Evolutionary conservation across 163 green algal species (phyloP).

Genomic region (Chloroidium sp.): DNA sequence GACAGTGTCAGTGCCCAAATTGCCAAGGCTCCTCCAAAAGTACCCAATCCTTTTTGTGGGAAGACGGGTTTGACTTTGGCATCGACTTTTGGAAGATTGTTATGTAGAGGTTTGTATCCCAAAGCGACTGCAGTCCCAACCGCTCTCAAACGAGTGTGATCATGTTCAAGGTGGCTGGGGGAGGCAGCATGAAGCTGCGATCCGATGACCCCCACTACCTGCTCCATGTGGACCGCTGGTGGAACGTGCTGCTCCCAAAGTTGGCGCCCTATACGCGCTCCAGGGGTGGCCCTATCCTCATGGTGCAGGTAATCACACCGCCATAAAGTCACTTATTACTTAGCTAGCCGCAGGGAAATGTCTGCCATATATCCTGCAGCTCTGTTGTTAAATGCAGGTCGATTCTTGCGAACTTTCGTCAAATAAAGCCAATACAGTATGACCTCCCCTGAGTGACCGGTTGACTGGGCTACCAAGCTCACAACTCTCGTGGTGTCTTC

Average conservation of each 20-base stretch:
- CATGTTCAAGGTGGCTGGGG: conserved; percentile 22
- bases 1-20: too few relatives aligned
- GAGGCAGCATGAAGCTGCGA: conserved; percentile 36
- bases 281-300: conserved; percentile 49
- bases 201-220: conserved; percentile 31
- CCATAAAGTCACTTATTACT: neutral
- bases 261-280: conserved; percentile 25
- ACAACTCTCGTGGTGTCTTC: too few relatives aligned
- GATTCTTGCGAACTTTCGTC: neutral
- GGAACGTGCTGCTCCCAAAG: conserved; percentile 24
- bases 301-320: conserved; percentile 38
- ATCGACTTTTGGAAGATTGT: too few relatives aligned
- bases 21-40: too few relatives aligned
- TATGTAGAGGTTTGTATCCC: too few relatives aligned
- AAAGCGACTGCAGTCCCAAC: too few relatives aligned
- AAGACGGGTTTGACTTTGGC: too few relatives aligned
- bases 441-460: too few relatives aligned
- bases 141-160: too few relatives aligned
- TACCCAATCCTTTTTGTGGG: too few relatives aligned
- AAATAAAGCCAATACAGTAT: neutral
- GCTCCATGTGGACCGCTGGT: conserved; percentile 38
- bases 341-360: neutral
- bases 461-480: too few relatives aligned
- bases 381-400: neutral
- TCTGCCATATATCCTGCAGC: neutral